phyloP scores from a whole-genome alignment of 1,284 basidiomycete genomes.

The Microbotryomycetes sp. region DNA sequence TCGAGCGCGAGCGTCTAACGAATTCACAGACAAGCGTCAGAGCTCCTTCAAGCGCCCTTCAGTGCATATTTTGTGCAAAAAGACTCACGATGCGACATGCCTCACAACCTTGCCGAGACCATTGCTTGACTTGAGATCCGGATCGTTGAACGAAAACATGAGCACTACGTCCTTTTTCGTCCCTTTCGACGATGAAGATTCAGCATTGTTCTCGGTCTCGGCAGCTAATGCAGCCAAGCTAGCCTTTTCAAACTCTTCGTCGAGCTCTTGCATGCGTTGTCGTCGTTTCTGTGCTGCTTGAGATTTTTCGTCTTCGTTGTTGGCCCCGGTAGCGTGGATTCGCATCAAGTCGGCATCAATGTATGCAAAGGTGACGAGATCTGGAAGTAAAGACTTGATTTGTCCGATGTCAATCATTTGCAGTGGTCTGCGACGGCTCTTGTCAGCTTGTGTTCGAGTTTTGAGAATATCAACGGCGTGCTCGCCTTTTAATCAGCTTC shows the following conservation, averaged over 20 bases:
- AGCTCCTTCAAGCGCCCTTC: conserved; percentile 25
- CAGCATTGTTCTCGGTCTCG: too few relatives aligned
- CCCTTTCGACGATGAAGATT: conserved; percentile 11
- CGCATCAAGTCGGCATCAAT: conserved; percentile 61
- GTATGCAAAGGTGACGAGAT: conserved; percentile 74
- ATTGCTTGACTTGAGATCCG: conserved; percentile 41
- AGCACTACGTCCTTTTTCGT: conserved; percentile 34
- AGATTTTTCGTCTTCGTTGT: conserved; percentile 13
- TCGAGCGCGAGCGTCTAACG: neutral
- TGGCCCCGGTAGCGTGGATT: conserved; percentile 49
- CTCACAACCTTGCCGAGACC: conserved; percentile 41
- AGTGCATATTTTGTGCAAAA: neutral
- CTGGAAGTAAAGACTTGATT: conserved; percentile 80
- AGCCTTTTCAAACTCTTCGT: conserved; percentile 40
- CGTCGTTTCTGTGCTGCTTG: conserved; percentile 18
- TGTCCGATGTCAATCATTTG: conserved; percentile 71
- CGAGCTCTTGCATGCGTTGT: conserved; percentile 33
- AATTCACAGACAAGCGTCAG: too few relatives aligned
- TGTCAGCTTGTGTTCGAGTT: conserved; percentile 16
- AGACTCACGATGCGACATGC: neutral
- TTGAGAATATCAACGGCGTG: neutral
- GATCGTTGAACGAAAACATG: conserved; percentile 46
- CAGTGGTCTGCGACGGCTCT: conserved; percentile 56
- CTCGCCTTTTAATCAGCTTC: conserved; percentile 63
- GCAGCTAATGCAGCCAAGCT: conserved; percentile 15